A percentile compares a stretch with the other conserved stretches of the same genome.
Conservation (phyloP, 2,329 filamentous ascomycete genomes). For the Colletotrichum salicis region DNA sequence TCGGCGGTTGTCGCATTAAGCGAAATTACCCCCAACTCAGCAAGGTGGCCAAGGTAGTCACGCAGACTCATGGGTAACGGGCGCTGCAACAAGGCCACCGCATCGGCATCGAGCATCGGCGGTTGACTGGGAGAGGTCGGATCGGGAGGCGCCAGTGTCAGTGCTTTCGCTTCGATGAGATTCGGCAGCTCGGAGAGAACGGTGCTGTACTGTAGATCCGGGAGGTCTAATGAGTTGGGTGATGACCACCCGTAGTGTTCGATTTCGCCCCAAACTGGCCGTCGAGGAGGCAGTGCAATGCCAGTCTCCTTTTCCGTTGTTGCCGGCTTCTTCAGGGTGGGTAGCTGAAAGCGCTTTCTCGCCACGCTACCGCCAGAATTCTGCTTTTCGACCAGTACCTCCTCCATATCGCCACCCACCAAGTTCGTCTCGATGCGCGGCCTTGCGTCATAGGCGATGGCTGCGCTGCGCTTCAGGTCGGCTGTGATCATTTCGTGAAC, state of each 20-base stretch:
- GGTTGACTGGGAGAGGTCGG: constrained; percentile 51
- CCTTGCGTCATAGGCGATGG: constrained; percentile 80
- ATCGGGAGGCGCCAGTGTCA: constrained; percentile 79
- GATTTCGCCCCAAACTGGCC: constrained; percentile 81
- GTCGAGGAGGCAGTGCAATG: constrained; percentile 61
- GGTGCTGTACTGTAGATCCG: constrained; percentile 83
- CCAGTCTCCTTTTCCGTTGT: constrained; percentile 51
- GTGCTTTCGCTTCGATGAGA: constrained; percentile 90
- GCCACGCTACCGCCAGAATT: constrained; percentile 30
- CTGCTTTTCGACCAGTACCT: constrained; percentile 33
- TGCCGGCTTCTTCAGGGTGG: constrained; percentile 48
- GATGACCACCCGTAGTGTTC: constrained; percentile 91
- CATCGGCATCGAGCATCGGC: constrained; percentile 70
- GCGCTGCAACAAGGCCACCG: constrained; percentile 78
- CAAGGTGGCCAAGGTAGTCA: constrained; percentile 80
- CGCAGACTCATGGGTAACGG: constrained; percentile 78
- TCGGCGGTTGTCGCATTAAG: constrained; percentile 57
- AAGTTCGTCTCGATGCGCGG: constrained; percentile 65
- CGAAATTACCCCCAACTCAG: constrained; percentile 70
- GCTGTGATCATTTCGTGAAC: constrained; percentile 81
- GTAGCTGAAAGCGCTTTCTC: constrained; percentile 38
- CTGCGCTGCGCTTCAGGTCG: constrained; percentile 79
- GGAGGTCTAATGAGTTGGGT: constrained; percentile 77
- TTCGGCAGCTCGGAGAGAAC: constrained; percentile 88
- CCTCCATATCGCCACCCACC: constrained; percentile 31